These are phyloP conservation scores for Backusella luteola DNA, from an alignment of 192 early-diverging fungal species.

Conservation along the genomic window DNA sequence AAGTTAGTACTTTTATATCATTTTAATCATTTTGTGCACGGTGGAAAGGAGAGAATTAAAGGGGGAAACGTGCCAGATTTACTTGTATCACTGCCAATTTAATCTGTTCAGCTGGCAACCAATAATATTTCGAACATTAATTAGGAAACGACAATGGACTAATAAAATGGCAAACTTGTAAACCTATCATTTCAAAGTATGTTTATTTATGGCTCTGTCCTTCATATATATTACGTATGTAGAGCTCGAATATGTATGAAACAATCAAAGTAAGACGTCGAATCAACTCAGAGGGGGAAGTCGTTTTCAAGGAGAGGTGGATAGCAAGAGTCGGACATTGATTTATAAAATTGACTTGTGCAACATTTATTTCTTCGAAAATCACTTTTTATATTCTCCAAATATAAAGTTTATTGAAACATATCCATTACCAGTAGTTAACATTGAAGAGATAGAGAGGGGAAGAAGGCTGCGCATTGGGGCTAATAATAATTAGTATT, in stretches of 20 bases:
- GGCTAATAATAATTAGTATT: not conserved
- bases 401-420: not conserved
- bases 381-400: not conserved
- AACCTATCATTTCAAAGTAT: not conserved
- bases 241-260: not conserved
- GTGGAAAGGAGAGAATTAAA: not conserved
- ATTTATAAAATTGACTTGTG: slow-evolving; percentile 8
- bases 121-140: not conserved
- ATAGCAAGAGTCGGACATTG: not conserved
- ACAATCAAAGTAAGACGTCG: not conserved
- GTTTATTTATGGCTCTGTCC: not conserved
- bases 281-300: not conserved
- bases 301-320: not conserved
- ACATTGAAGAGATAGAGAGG: not conserved
- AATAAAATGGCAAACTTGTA: not conserved
- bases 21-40: not conserved
- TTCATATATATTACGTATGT: not conserved
- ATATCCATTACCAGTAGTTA: not conserved
- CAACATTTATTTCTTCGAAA: not conserved
- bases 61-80: not conserved
- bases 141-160: not conserved
- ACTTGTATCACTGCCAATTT: slow-evolving; percentile 3
- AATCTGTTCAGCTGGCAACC: not conserved
- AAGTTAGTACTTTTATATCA: slow-evolving; percentile 3
- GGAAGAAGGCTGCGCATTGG: no score